Conservation (phyloP, 345 rosid species). For the Populus pruinosa region DNA sequence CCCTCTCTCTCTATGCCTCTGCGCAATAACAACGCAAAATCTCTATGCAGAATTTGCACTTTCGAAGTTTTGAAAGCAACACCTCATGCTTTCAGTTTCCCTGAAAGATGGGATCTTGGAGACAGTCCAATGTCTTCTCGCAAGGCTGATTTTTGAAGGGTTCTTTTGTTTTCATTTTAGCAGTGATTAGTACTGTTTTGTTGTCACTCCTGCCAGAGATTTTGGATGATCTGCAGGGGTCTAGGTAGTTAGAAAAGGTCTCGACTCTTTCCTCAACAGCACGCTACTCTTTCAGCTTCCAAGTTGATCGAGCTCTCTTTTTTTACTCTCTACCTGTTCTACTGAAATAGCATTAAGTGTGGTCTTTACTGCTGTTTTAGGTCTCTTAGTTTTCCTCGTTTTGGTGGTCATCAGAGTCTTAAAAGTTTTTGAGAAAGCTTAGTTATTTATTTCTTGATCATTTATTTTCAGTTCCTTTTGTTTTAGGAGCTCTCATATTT, state of each 20-base stretch:
- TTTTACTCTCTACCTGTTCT: neutral
- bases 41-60: neutral
- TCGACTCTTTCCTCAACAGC: too few species aligned
- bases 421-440: neutral
- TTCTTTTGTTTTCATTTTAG: neutral
- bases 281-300: neutral
- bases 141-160: neutral
- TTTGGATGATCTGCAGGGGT: neutral
- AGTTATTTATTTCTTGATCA: neutral
- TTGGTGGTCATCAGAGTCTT: neutral
- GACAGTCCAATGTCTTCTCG: neutral
- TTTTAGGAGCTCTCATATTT: neutral
- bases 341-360: neutral
- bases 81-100: neutral
- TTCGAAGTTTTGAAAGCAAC: neutral
- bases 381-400: neutral
- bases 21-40: neutral
- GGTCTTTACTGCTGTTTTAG: neutral
- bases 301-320: neutral
- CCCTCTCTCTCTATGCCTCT: neutral
- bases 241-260: neutral
- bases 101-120: neutral
- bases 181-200: neutral
- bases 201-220: neutral
- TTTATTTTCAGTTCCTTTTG: neutral